Evolutionary conservation across 2,329 filamentous ascomycete genomes (phyloP).

Genomic region (Botrytis porri): DNA sequence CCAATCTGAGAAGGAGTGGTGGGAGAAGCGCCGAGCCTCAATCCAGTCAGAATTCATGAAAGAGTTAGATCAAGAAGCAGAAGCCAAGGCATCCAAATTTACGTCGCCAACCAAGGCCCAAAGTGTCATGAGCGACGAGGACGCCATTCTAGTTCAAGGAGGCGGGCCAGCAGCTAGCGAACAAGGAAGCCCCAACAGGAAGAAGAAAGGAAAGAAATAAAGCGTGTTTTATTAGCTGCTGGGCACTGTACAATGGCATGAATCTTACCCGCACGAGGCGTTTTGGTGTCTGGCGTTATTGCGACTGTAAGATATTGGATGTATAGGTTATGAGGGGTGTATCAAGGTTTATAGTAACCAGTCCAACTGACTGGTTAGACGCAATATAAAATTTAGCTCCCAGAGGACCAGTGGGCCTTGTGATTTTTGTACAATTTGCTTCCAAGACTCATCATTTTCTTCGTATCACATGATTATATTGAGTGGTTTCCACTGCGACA

Average conservation of each 20-base stretch:
- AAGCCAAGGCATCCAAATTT: constrained; percentile 41
- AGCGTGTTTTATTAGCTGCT: neutral
- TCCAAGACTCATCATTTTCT: neutral
- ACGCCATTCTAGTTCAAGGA: constrained; percentile 72
- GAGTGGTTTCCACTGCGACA: neutral
- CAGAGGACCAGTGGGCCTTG: neutral
- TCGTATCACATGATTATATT: neutral
- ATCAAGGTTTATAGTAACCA: neutral
- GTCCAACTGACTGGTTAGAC: neutral
- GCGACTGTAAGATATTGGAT: constrained; percentile 14
- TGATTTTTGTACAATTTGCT: neutral
- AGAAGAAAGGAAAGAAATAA: constrained; percentile 66
- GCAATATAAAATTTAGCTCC: neutral
- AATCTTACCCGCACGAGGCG: neutral
- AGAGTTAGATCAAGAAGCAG: constrained; percentile 68
- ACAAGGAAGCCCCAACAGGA: constrained; percentile 45
- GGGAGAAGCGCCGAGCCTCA: constrained; percentile 75
- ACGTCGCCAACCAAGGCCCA: constrained; percentile 41
- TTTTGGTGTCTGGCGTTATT: constrained; percentile 13
- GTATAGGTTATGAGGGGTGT: neutral
- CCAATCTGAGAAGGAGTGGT: constrained; percentile 80
- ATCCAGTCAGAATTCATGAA: constrained; percentile 79
- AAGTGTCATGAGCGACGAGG: constrained; percentile 61
- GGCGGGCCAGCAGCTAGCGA: constrained; percentile 26
- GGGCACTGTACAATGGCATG: constrained; percentile 18